Conservation (phyloP, 192 early-diverging fungal genomes). For the Dissophora globulifera region DNA sequence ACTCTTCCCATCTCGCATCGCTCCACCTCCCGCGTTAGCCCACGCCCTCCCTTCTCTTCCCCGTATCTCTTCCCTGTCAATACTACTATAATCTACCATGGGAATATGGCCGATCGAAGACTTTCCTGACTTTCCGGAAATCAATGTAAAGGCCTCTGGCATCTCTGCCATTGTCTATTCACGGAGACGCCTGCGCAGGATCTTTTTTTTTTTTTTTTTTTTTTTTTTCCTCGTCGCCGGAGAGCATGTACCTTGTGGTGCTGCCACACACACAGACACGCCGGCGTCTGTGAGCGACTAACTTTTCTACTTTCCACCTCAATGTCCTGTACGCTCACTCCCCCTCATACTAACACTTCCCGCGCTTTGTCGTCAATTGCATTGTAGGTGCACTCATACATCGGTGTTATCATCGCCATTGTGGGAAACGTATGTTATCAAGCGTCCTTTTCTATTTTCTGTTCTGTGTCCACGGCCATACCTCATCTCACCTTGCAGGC, state of each 20-base stretch:
- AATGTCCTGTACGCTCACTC: background rate
- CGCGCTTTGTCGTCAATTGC: background rate
- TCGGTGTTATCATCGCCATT: constrained; percentile 72
- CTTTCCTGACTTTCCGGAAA: constrained; percentile 37
- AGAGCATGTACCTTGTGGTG: no score
- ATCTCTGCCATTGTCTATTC: no score
- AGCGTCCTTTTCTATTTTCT: background rate
- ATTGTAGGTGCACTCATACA: constrained; percentile 61
- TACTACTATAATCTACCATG: background rate
- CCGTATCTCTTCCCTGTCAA: background rate
- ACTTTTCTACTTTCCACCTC: background rate
- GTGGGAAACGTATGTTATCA: constrained; percentile 65
- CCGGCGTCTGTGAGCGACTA: no score
- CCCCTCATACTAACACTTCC: no score
- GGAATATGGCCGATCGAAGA: constrained; percentile 56
- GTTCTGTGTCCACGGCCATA: no score
- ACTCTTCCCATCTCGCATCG: no score
- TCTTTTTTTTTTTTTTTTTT: no score
- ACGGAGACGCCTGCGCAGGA: no score
- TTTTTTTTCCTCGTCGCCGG: no score
- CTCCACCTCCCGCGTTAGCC: background rate
- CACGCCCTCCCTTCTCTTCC: background rate
- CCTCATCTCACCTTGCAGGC: no score
- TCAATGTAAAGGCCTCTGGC: constrained; percentile 28
- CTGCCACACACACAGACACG: no score